These are phyloP conservation scores for Claviceps sp. DNA, from an alignment of 2,329 filamentous ascomycete species.

Conservation along the genomic window DNA sequence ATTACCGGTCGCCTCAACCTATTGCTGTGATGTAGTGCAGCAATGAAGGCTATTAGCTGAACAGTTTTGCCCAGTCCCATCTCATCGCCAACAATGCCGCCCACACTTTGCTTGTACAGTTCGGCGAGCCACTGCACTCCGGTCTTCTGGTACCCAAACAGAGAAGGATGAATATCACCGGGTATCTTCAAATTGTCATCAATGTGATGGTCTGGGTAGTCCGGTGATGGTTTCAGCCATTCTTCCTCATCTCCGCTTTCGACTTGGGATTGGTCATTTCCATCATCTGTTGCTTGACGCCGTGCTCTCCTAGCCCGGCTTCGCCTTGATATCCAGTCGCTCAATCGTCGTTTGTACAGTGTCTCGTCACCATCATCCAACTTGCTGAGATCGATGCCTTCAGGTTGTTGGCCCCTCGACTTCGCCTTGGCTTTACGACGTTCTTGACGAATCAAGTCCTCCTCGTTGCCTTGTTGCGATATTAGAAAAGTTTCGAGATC, in stretches of 20 bases:
- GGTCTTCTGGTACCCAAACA: constrained; percentile 96
- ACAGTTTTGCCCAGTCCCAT: constrained; percentile 97
- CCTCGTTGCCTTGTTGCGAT: constrained; percentile 26
- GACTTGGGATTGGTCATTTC: constrained; percentile 18
- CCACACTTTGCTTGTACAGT: constrained; percentile 76
- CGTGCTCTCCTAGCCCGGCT: constrained; percentile 28
- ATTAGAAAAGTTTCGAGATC: constrained; percentile 21
- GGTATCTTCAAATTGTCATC: constrained; percentile 69
- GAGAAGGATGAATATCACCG: constrained; percentile 79
- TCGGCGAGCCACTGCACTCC: constrained; percentile 95
- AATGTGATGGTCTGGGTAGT: constrained; percentile 60
- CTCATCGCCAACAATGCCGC: constrained; percentile 91
- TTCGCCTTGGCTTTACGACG: constrained; percentile 30
- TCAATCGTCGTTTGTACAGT: constrained; percentile 62
- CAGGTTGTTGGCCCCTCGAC: constrained; percentile 20
- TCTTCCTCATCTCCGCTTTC: constrained; percentile 40
- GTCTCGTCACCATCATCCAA: constrained; percentile 84
- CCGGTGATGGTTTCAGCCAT: constrained; percentile 80
- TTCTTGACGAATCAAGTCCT: constrained; percentile 24
- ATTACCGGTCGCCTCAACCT: constrained; percentile 75
- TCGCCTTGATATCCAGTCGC: constrained; percentile 54
- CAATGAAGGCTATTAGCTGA: constrained; percentile 62
- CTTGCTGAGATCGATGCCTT: constrained; percentile 35
- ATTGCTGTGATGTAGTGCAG: constrained; percentile 83
- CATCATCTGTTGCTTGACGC: constrained; percentile 20